Evolutionary conservation across 352 stramenopile genomes (phyloP).

Genomic region (Pythium folliculosum): DNA sequence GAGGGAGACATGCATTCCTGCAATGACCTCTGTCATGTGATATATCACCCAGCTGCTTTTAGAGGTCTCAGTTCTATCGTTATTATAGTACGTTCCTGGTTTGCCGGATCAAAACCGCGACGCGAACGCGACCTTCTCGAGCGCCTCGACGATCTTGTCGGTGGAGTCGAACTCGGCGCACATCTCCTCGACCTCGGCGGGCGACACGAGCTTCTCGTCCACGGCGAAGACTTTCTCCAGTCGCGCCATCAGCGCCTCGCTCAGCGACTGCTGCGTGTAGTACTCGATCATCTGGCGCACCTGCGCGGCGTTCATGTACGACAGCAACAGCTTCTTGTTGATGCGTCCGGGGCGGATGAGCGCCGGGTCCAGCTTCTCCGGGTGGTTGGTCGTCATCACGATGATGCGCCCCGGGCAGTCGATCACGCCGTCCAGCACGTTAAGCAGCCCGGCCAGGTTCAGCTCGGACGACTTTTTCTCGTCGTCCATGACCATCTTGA

Average conservation of each 20-base stretch:
- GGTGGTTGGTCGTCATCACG: conserved; percentile 95
- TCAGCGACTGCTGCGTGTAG: conserved; percentile 49
- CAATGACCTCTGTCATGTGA: no score
- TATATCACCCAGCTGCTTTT: no score
- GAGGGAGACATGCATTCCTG: no score
- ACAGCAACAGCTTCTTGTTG: conserved; percentile 84
- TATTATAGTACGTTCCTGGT: not conserved
- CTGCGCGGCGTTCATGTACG: conserved; percentile 54
- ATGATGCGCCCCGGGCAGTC: conserved; percentile 90
- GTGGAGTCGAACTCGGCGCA: conserved; percentile 46
- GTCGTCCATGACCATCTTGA: conserved; percentile 33
- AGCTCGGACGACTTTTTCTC: conserved; percentile 49
- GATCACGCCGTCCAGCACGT: conserved; percentile 91
- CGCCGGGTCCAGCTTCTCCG: conserved; percentile 90
- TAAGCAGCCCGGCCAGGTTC: conserved; percentile 83
- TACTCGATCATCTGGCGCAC: conserved; percentile 72
- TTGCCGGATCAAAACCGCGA: not conserved
- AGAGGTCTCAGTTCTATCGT: no score
- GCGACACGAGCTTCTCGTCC: conserved; percentile 19
- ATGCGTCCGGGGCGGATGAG: conserved; percentile 90
- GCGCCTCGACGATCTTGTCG: conserved; percentile 1
- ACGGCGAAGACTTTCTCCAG: conserved; percentile 21
- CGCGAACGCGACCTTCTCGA: conserved; percentile 1
- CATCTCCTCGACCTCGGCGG: conserved; percentile 57
- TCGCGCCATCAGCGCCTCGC: conserved; percentile 18